A percentile compares a stretch with the other conserved stretches of the same genome.
Evolutionary conservation across 306 rosid genomes (phyloP).

Genomic region (Citrullus colocynthis): DNA sequence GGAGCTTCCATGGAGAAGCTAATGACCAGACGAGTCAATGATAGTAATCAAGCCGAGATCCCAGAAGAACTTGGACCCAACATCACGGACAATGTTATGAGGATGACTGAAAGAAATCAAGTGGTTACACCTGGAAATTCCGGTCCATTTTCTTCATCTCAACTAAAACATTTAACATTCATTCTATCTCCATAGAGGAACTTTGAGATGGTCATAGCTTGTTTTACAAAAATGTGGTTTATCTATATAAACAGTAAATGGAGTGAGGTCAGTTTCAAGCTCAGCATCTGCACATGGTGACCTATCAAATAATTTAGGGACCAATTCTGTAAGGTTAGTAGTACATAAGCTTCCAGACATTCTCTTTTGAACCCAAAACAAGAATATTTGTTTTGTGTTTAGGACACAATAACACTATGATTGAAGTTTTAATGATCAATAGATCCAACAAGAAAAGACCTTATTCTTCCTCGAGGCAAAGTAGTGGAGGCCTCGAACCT

Average conservation of each 20-base stretch:
- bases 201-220: neutral
- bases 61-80: slow-evolving; percentile 27
- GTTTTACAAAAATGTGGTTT: neutral
- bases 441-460: slow-evolving; percentile 39
- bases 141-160: slow-evolving; percentile 18
- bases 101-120: slow-evolving; percentile 25
- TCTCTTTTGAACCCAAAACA: neutral
- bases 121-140: slow-evolving; percentile 35
- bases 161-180: neutral
- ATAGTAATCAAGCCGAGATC: slow-evolving; percentile 11
- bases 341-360: neutral
- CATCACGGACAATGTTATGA: slow-evolving; percentile 19
- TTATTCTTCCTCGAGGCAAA: slow-evolving; percentile 43
- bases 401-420: neutral
- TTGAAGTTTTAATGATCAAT: slow-evolving; percentile 14
- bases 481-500: slow-evolving; percentile 47
- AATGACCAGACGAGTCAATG: slow-evolving; percentile 11
- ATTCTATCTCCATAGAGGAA: neutral
- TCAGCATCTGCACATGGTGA: slow-evolving; percentile 47
- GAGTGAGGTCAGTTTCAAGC: slow-evolving; percentile 27
- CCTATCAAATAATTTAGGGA: slow-evolving; percentile 24
- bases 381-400: neutral
- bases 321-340: slow-evolving; percentile 39
- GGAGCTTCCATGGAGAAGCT: slow-evolving; percentile 27
- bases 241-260: slow-evolving; percentile 25